Percentiles rank a stretch among this genome's conserved stretches.
phyloP scores from a whole-genome alignment of 495 filamentous ascomycete genomes.

The Penicillium daleae region DNA sequence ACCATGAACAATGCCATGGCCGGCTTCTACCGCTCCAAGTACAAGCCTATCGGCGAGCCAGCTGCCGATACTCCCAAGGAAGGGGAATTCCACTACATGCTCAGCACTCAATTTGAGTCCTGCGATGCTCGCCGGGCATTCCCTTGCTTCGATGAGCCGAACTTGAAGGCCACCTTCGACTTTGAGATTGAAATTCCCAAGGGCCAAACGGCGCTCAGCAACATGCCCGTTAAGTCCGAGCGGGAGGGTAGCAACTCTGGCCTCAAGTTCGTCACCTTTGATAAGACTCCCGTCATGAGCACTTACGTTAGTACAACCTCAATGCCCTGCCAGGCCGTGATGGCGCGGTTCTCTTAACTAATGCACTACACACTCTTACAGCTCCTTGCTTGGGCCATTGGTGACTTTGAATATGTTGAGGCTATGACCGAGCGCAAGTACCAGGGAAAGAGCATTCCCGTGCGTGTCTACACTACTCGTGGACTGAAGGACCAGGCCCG shows the following conservation, averaged over 20 bases:
- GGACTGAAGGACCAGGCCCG: slow-evolving; percentile 86
- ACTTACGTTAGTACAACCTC: slow-evolving; percentile 65
- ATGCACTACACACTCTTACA: slow-evolving; percentile 25
- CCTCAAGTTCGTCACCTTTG: slow-evolving; percentile 80
- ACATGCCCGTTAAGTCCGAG: slow-evolving; percentile 82
- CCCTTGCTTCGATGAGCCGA: slow-evolving; percentile 98
- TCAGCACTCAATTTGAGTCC: slow-evolving; percentile 95
- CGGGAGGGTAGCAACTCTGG: slow-evolving; percentile 61
- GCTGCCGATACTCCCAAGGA: slow-evolving; percentile 75
- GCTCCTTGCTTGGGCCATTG: slow-evolving; percentile 92
- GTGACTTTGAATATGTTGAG: slow-evolving; percentile 96
- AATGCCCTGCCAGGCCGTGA: slow-evolving; percentile 7
- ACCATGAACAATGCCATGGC: slow-evolving; percentile 93
- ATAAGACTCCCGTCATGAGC: slow-evolving; percentile 89
- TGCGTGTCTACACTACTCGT: slow-evolving; percentile 91
- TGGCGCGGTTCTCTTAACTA: background rate
- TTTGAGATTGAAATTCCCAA: slow-evolving; percentile 89
- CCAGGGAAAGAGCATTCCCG: slow-evolving; percentile 85
- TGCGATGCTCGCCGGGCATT: slow-evolving; percentile 94
- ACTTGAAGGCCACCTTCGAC: slow-evolving; percentile 93
- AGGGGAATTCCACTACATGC: slow-evolving; percentile 84
- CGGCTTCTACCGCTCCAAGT: slow-evolving; percentile 94
- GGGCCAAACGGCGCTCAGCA: slow-evolving; percentile 84
- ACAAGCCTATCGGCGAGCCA: slow-evolving; percentile 74
- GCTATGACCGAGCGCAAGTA: slow-evolving; percentile 85